These are phyloP conservation scores for Exophiala calicioides DNA, from an alignment of 2,329 filamentous ascomycete genomes.

Conservation along the genomic window DNA sequence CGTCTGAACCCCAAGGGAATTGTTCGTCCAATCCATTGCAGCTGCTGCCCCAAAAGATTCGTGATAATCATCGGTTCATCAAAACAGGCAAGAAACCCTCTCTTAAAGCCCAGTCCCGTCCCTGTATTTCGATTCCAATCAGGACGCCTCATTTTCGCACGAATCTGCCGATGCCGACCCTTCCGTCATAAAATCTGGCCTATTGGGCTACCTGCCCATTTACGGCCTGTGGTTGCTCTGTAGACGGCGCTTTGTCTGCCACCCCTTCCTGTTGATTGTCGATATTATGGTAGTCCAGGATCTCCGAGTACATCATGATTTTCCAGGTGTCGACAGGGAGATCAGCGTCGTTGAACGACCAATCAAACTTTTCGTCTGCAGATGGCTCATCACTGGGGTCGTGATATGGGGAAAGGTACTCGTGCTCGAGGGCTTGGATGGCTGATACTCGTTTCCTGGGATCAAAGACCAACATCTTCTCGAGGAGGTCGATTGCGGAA, in stretches of 20 bases:
- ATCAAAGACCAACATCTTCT: constrained; percentile 97
- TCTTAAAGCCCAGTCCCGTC: neutral
- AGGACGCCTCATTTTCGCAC: neutral
- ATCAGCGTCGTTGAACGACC: constrained; percentile 99
- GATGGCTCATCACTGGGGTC: constrained; percentile 95
- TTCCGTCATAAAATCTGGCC: neutral
- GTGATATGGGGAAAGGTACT: constrained; percentile 94
- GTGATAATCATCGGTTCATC: constrained; percentile 10
- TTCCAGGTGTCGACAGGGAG: constrained; percentile 99
- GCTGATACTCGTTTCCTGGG: constrained; percentile 94
- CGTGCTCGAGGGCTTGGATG: constrained; percentile 79
- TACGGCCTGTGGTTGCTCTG: constrained; percentile 31
- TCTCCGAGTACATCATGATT: constrained; percentile 99
- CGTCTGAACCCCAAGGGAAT: too few species aligned
- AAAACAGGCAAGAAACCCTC: neutral
- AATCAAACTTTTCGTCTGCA: constrained; percentile 97
- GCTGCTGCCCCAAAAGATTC: constrained; percentile 11
- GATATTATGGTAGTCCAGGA: constrained; percentile 97
- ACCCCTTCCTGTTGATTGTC: constrained; percentile 50
- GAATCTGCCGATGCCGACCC: neutral
- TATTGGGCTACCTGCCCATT: constrained; percentile 28
- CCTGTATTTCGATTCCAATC: neutral
- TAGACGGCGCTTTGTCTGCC: constrained; percentile 26
- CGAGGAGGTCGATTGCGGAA: constrained; percentile 87
- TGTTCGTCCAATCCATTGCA: too few species aligned